phyloP scores from a whole-genome alignment of 257 asterid species.

The Pogostemon cablin region DNA sequence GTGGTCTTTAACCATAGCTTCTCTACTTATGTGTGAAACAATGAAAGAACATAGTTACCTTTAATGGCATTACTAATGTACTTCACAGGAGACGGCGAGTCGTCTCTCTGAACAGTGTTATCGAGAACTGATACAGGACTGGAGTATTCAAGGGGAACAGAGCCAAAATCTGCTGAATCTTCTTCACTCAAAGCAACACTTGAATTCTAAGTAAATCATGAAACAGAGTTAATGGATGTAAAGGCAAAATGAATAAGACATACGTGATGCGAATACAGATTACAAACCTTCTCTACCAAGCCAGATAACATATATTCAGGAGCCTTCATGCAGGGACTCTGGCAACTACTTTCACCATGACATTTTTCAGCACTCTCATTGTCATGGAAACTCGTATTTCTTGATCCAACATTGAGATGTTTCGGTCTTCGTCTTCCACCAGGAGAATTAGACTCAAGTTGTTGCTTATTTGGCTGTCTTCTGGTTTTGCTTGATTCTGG shows the following conservation, averaged over 20 bases:
- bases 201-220: conserved; percentile 55
- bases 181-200: conserved; percentile 42
- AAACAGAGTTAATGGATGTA: conserved; percentile 31
- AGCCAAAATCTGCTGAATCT: conserved; percentile 51
- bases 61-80: conserved; percentile 42
- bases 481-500: conserved; percentile 60
- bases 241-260: background rate
- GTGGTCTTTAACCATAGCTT: background rate
- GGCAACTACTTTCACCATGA: conserved; percentile 38
- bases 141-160: conserved; percentile 60
- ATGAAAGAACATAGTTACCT: conserved; percentile 48
- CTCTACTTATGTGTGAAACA: background rate
- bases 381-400: conserved; percentile 42
- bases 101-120: conserved; percentile 43
- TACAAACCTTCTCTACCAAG: conserved; percentile 51
- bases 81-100: conserved; percentile 64
- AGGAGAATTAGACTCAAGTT: conserved; percentile 58
- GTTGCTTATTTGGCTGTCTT: conserved; percentile 63
- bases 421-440: conserved; percentile 76
- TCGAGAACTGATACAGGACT: conserved; percentile 97
- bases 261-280: conserved; percentile 19
- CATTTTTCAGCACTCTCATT: conserved; percentile 43
- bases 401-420: conserved; percentile 43
- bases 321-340: conserved; percentile 39
- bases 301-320: conserved; percentile 32